Evolutionary conservation across 2,329 filamentous ascomycete species (phyloP).

Genomic region (Sporothrix sp.): DNA sequence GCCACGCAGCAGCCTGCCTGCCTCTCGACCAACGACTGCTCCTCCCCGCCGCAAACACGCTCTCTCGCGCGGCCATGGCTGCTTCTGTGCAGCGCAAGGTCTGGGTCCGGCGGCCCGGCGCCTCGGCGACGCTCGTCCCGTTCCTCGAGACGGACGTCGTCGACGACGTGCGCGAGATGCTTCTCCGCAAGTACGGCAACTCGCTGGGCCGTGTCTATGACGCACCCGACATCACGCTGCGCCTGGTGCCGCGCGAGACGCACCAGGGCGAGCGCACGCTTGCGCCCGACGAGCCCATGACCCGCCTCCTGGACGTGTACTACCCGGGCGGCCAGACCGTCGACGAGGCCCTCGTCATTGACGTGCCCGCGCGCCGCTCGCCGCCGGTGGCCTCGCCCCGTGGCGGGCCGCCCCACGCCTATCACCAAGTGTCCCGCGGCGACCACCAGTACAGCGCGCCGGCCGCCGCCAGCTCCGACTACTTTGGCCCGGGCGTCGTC

Average conservation of each 20-base stretch:
- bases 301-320: conserved; percentile 66
- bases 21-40: background rate
- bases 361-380: conserved; percentile 53
- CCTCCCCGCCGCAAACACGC: too few species aligned
- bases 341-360: conserved; percentile 84
- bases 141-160: conserved; percentile 84
- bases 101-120: conserved; percentile 83
- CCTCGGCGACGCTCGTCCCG: conserved; percentile 77
- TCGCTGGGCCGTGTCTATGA: conserved; percentile 83
- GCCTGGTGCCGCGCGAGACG: conserved; percentile 60
- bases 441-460: background rate
- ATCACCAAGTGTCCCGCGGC: background rate
- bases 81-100: conserved; percentile 56
- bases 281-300: conserved; percentile 78
- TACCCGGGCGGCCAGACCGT: conserved; percentile 81
- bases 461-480: conserved; percentile 45
- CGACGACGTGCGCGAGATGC: conserved; percentile 87
- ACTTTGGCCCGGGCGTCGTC: conserved; percentile 58
- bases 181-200: conserved; percentile 88
- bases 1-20: too few species aligned
- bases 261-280: conserved; percentile 56
- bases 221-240: conserved; percentile 75
- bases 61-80: background rate
- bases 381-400: conserved; percentile 71
- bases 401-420: conserved; percentile 34